These are phyloP conservation scores for Pythium dissimile DNA, from an alignment of 352 stramenopile species.

Conservation along the genomic window DNA sequence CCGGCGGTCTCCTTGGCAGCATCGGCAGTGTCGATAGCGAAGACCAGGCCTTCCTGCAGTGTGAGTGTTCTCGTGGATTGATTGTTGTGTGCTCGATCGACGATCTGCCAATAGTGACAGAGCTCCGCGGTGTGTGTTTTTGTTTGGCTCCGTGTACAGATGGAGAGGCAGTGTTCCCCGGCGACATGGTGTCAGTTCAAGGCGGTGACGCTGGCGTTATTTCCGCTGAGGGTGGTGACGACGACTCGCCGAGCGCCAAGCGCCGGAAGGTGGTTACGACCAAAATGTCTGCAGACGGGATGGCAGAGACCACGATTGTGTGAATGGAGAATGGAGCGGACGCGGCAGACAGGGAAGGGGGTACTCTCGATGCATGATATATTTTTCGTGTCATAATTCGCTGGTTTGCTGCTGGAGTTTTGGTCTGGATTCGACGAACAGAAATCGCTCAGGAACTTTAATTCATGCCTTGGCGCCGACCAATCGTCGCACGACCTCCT, in stretches of 20 bases:
- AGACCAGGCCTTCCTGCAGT: slow-evolving; percentile 16
- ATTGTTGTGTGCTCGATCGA: too few species aligned
- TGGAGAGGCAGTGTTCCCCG: slow-evolving; percentile 19
- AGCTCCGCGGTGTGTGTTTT: too few species aligned
- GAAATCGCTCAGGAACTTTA: background rate
- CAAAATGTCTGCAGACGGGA: slow-evolving; percentile 2
- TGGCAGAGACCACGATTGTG: slow-evolving; percentile 14
- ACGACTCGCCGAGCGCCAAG: slow-evolving; percentile 14
- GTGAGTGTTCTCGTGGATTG: background rate
- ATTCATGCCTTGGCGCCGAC: slow-evolving; percentile 16
- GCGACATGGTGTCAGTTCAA: slow-evolving; percentile 11
- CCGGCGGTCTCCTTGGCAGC: slow-evolving; percentile 10
- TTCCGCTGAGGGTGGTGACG: background rate
- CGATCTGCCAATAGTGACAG: too few species aligned
- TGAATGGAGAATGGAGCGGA: too few species aligned
- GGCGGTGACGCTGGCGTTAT: background rate
- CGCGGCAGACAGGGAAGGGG: background rate
- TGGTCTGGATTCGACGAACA: background rate
- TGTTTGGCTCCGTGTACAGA: slow-evolving; percentile 15
- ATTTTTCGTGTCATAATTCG: background rate
- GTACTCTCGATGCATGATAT: too few species aligned
- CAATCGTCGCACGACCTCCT: slow-evolving; percentile 63
- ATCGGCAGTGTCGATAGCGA: slow-evolving; percentile 16
- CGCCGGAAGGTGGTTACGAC: slow-evolving; percentile 9
- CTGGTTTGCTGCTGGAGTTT: too few species aligned